Evolutionary conservation across 257 asterid species (phyloP).

Genomic region (Jaltomata sinuosa): DNA sequence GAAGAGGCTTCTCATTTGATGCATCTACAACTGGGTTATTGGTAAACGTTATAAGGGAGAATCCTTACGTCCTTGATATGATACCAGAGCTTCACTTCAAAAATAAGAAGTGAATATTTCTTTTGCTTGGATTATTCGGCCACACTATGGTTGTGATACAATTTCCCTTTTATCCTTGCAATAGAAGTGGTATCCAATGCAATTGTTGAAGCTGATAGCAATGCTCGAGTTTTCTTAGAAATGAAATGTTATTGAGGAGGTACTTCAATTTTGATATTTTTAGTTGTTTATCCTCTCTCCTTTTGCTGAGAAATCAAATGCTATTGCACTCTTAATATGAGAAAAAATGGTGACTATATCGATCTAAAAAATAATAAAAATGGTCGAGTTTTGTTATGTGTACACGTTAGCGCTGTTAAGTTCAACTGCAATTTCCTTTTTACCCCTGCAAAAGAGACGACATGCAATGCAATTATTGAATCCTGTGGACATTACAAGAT

Average conservation of each 20-base stretch:
- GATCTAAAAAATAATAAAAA: no score
- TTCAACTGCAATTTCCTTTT: no score
- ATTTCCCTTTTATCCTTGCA: not conserved
- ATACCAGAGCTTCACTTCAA: not conserved
- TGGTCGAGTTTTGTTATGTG: not conserved
- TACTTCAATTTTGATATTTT: not conserved
- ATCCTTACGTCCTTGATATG: no score
- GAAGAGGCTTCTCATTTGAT: no score
- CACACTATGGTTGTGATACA: not conserved
- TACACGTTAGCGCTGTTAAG: no score
- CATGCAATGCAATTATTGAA: not conserved
- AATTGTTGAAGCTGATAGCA: not conserved
- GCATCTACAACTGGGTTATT: no score
- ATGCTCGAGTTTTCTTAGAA: not conserved
- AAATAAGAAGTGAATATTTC: not conserved
- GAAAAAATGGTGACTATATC: not conserved
- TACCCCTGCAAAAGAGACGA: no score
- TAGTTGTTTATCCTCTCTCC: not conserved
- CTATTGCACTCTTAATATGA: not conserved
- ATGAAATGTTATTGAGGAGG: not conserved
- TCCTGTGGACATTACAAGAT: no score
- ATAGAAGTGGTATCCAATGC: not conserved
- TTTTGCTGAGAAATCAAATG: not conserved
- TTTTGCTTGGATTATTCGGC: not conserved
- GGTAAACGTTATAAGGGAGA: no score